These are phyloP conservation scores for Jacaranda mimosifolia DNA, from an alignment of 257 asterid genomes.

Conservation along the genomic window DNA sequence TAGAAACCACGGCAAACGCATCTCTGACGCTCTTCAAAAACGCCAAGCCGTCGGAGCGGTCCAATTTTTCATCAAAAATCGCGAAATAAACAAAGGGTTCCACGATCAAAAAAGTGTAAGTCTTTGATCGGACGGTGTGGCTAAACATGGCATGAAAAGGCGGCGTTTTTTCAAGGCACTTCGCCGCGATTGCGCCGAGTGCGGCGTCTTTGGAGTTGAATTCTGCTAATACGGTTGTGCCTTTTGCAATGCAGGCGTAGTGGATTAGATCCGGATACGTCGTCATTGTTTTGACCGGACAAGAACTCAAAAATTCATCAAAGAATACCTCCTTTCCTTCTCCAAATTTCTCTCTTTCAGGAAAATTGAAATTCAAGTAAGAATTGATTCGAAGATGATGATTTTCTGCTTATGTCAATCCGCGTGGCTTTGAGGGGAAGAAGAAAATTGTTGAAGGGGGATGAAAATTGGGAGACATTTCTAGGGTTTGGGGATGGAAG, in stretches of 20 bases:
- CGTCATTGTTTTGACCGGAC: slow-evolving; percentile 46
- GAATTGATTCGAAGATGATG: slow-evolving; percentile 1
- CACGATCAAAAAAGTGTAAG: slow-evolving; percentile 67
- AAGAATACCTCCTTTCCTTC: not conserved
- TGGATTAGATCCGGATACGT: slow-evolving; percentile 62
- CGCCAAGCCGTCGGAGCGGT: slow-evolving; percentile 54
- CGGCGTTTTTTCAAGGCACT: slow-evolving; percentile 74
- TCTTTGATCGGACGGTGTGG: slow-evolving; percentile 65
- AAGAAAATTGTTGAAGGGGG: not conserved
- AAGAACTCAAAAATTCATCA: slow-evolving; percentile 19
- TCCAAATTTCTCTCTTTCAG: not conserved
- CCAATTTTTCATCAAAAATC: slow-evolving; percentile 62
- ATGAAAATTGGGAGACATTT: not conserved
- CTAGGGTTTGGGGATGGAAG: slow-evolving; percentile 23
- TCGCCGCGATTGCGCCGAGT: slow-evolving; percentile 65
- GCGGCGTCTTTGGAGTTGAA: slow-evolving; percentile 76
- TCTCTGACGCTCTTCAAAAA: slow-evolving; percentile 57
- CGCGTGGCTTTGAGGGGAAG: not conserved
- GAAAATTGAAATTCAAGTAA: not conserved
- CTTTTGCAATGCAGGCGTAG: slow-evolving; percentile 77
- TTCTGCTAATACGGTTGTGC: slow-evolving; percentile 65
- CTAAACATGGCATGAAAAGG: slow-evolving; percentile 61
- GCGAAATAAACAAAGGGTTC: slow-evolving; percentile 57
- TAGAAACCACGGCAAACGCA: slow-evolving; percentile 49
- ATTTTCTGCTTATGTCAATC: not conserved